Evolutionary conservation across 1,284 basidiomycete genomes (phyloP).

Genomic region (Cryptococcus hybrid): DNA sequence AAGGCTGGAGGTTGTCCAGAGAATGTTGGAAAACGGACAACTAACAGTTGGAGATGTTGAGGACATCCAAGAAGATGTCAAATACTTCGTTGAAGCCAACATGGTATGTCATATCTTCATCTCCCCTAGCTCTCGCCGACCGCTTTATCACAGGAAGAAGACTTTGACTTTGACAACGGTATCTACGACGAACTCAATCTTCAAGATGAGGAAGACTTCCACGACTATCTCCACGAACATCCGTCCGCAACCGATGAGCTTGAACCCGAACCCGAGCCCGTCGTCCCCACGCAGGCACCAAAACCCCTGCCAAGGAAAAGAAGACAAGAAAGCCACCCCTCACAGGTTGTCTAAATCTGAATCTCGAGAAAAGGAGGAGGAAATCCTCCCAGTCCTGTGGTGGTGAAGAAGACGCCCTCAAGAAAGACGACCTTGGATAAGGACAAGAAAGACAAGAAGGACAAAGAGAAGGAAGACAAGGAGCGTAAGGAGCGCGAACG

Average conservation of each 20-base stretch:
- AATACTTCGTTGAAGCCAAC: conserved; percentile 96
- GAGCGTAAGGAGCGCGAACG: background rate
- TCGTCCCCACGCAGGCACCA: conserved; percentile 2
- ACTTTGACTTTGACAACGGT: conserved; percentile 96
- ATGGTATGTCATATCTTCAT: conserved; percentile 60
- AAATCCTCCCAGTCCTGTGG: conserved; percentile 35
- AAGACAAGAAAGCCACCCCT: conserved; percentile 32
- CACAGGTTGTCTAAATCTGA: background rate
- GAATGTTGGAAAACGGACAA: conserved; percentile 92
- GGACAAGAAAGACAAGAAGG: background rate
- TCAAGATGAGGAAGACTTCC: conserved; percentile 85
- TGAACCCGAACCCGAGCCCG: conserved; percentile 5
- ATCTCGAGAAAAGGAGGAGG: conserved; percentile 3
- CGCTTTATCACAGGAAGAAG: conserved; percentile 69
- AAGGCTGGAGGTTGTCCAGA: conserved; percentile 88
- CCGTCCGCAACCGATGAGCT: conserved; percentile 54
- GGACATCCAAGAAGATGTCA: conserved; percentile 88
- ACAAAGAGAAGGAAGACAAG: background rate
- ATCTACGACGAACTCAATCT: conserved; percentile 98
- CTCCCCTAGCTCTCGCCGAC: background rate
- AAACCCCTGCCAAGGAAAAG: conserved; percentile 43
- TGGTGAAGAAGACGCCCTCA: conserved; percentile 32
- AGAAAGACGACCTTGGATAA: conserved; percentile 29
- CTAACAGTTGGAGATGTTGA: conserved; percentile 77
- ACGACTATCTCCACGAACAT: conserved; percentile 67